phyloP scores from a whole-genome alignment of 1,284 basidiomycete genomes.

The Coriolopsis trogii region DNA sequence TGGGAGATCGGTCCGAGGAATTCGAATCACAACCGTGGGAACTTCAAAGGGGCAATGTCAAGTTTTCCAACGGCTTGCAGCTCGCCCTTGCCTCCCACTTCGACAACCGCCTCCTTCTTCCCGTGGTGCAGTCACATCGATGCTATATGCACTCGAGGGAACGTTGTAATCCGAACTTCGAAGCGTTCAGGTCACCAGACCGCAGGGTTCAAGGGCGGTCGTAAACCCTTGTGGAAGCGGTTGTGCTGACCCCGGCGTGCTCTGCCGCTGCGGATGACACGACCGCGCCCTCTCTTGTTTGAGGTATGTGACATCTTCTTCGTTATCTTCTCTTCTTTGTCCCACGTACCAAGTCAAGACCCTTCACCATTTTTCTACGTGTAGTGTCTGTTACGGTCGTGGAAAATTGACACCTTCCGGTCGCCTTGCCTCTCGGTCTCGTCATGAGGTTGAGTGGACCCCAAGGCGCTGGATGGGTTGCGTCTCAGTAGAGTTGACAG shows the following conservation, averaged over 20 bases:
- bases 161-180: too few relatives aligned
- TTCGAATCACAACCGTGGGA: slow-evolving; percentile 1
- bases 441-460: slow-evolving; percentile 39
- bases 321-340: background rate
- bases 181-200: too few relatives aligned
- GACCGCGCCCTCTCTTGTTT: too few relatives aligned
- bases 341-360: slow-evolving; percentile 53
- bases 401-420: slow-evolving; percentile 29
- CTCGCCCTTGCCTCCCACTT: background rate
- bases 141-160: background rate
- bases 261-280: too few relatives aligned
- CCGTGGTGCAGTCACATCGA: background rate
- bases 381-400: slow-evolving; percentile 48
- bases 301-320: background rate
- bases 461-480: slow-evolving; percentile 40
- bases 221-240: too few relatives aligned
- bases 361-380: slow-evolving; percentile 30
- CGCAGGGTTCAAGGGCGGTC: too few relatives aligned
- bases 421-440: slow-evolving; percentile 25
- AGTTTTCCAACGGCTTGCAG: background rate
- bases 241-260: too few relatives aligned
- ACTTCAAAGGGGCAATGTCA: background rate
- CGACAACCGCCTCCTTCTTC: background rate
- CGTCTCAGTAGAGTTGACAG: slow-evolving; percentile 63
- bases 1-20: background rate